Evolutionary conservation across 2,329 filamentous ascomycete species (phyloP).

Genomic region (Fusarium tanahbumbuense): DNA sequence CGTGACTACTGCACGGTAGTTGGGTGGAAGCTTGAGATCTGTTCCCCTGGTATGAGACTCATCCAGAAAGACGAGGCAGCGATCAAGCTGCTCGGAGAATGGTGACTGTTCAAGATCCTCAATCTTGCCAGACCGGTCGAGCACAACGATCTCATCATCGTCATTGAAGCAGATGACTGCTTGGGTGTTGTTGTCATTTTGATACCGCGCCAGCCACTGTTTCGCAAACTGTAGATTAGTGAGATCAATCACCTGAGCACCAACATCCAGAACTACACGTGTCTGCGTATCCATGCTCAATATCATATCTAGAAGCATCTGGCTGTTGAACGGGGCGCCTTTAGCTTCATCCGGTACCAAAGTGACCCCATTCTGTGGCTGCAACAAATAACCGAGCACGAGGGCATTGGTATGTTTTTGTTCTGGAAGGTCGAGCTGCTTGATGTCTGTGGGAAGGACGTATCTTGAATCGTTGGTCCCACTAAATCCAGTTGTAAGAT

Average conservation of each 20-base stretch:
- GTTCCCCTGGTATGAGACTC: slow-evolving; percentile 77
- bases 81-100: slow-evolving; percentile 65
- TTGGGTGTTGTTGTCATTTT: slow-evolving; percentile 16
- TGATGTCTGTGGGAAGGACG: slow-evolving; percentile 70
- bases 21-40: slow-evolving; percentile 69
- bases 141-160: slow-evolving; percentile 64
- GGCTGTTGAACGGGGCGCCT: neutral
- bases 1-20: slow-evolving; percentile 74
- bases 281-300: neutral
- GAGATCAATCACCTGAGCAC: slow-evolving; percentile 75
- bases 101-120: slow-evolving; percentile 69
- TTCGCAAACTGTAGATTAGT: slow-evolving; percentile 66
- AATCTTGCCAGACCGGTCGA: slow-evolving; percentile 59
- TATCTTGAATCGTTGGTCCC: slow-evolving; percentile 75
- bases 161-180: slow-evolving; percentile 68
- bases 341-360: neutral
- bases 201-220: slow-evolving; percentile 60
- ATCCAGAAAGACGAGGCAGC: slow-evolving; percentile 75
- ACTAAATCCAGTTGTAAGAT: slow-evolving; percentile 73
- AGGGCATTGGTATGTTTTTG: slow-evolving; percentile 72
- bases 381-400: slow-evolving; percentile 69
- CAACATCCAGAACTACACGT: slow-evolving; percentile 67
- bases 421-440: slow-evolving; percentile 67
- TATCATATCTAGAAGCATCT: neutral
- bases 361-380: slow-evolving; percentile 55